Base-by-base conservation (phyloP, 495 filamentous ascomycete genomes). In the Penicillium dipodomyicola region DNA sequence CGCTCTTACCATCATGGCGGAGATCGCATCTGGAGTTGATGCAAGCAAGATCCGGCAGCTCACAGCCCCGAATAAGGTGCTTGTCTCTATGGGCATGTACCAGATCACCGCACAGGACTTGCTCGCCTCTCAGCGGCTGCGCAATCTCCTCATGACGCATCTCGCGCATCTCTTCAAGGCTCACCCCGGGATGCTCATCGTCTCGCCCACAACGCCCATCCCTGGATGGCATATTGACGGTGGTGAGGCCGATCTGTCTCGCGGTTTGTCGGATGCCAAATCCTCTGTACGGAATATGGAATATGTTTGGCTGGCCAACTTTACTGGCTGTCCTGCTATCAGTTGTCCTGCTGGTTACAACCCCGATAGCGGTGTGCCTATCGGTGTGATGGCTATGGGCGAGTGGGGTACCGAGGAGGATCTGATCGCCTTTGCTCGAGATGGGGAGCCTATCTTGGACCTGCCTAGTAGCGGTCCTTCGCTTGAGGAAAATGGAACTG, bases 381-480 rank as follows among this genome's bases (percentile, higher is more conserved):
- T 96, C 23, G 91, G 91, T n/a, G 54, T 96, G 53, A 93, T 92
- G 89, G 93, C 85, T 3, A 89, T 93, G 84, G 85, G 81, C 0
- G 89, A 96, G 71, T 96, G 93, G 93, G 91, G 91, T 0, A 75
- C 69, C 12, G 93, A 97, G 69, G 91, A 95, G 62, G 81, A 80
- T 39, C 69, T 96, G 67, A 72, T 97, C 46, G 82, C 74, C 49
- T 92, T 87, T 75, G 91, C 89, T 48, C 80, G 80, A 54, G 85
- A 89, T 64, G 80, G 77, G 0, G 90, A 96, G 75, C 64, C 72
- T 67, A 45, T 84, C 19, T 50, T 77, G 57, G 73, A 73, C 60
- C 45, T 72, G 23, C 48, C 66, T 42, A 65, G 52, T 49, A 52
- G 56, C 39, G 41, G 51, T 1, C 32, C 51, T 32, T 54, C 56